A percentile compares a stretch with the other conserved stretches of the same genome.
Conservation (phyloP, 164 flowering plant genomes). For the Hamamelis virginiana region DNA sequence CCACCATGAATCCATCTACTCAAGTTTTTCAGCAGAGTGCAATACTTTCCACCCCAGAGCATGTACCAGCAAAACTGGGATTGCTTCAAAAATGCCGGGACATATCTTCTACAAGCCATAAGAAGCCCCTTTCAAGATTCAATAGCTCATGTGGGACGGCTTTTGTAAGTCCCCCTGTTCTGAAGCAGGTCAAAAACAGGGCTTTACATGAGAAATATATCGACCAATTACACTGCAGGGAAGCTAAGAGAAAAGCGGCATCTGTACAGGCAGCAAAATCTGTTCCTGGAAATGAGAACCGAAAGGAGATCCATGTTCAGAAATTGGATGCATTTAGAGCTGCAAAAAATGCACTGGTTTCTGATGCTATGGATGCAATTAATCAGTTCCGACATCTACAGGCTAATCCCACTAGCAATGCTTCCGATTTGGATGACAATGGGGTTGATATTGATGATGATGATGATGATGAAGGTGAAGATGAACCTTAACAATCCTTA, state of each 20-base stretch:
- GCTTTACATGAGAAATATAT: slow-evolving; percentile 85
- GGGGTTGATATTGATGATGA: slow-evolving; percentile 7
- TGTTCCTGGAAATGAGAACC: slow-evolving; percentile 16
- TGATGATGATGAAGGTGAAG: slow-evolving; percentile 32
- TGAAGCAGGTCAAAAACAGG: slow-evolving; percentile 75
- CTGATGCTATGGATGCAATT: slow-evolving; percentile 57
- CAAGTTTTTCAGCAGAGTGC: slow-evolving; percentile 17
- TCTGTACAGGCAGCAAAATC: slow-evolving; percentile 19
- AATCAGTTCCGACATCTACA: slow-evolving; percentile 36
- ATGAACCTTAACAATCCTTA: slow-evolving; percentile 5
- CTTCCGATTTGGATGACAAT: slow-evolving; percentile 40
- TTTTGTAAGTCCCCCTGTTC: slow-evolving; percentile 68
- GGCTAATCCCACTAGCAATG: slow-evolving; percentile 16
- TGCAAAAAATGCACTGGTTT: slow-evolving; percentile 54
- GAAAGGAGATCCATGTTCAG: slow-evolving; percentile 10
- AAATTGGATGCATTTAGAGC: slow-evolving; percentile 36
- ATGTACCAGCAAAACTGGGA: slow-evolving; percentile 16
- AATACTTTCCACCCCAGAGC: slow-evolving; percentile 43
- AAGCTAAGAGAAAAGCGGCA: slow-evolving; percentile 59
- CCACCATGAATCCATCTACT: slow-evolving; percentile 27
- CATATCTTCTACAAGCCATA: slow-evolving; percentile 32
- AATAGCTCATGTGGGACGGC: slow-evolving; percentile 18
- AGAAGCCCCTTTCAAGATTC: slow-evolving; percentile 46
- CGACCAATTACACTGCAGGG: slow-evolving; percentile 70
- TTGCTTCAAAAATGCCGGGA: slow-evolving; percentile 28